A percentile compares a stretch with the other conserved stretches of the same genome.
phyloP scores from a whole-genome alignment of 495 filamentous ascomycete genomes.

The Podospora pseudopauciseta region DNA sequence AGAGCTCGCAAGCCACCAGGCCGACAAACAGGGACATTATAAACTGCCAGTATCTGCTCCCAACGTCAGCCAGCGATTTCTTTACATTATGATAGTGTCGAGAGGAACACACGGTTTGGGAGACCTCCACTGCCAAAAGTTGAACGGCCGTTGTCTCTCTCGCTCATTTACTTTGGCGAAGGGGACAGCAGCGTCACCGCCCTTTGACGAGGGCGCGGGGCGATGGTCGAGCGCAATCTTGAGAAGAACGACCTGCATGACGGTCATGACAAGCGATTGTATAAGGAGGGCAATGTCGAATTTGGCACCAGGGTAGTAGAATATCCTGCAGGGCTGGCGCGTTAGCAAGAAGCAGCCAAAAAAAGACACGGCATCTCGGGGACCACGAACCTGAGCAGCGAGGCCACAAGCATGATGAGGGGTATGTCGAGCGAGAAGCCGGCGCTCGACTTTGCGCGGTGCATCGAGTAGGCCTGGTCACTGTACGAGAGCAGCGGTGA shows the following conservation, averaged over 20 bases:
- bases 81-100: neutral
- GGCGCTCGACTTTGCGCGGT: slow-evolving; percentile 72
- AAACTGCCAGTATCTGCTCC: slow-evolving; percentile 79
- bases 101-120: slow-evolving; percentile 62
- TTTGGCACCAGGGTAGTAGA: slow-evolving; percentile 89
- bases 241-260: slow-evolving; percentile 74
- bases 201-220: slow-evolving; percentile 57
- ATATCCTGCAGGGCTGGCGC: slow-evolving; percentile 54
- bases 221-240: slow-evolving; percentile 90
- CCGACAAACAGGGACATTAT: slow-evolving; percentile 64
- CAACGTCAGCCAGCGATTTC: slow-evolving; percentile 9
- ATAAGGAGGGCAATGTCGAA: slow-evolving; percentile 77
- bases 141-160: slow-evolving; percentile 62
- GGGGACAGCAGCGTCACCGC: slow-evolving; percentile 52
- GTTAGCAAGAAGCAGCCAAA: slow-evolving; percentile 17
- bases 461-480: slow-evolving; percentile 89
- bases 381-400: slow-evolving; percentile 71
- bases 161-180: slow-evolving; percentile 55
- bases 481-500: slow-evolving; percentile 84
- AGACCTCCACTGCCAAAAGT: slow-evolving; percentile 92
- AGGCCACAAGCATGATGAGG: slow-evolving; percentile 94
- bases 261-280: slow-evolving; percentile 84
- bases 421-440: slow-evolving; percentile 90
- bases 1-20: slow-evolving; percentile 65
- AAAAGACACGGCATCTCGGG: neutral